Percentiles rank a stretch among this genome's conserved stretches.
Evolutionary conservation across 2,329 filamentous ascomycete species (phyloP).

Genomic region (Ophiocordyceps camponoti-rufipedis): DNA sequence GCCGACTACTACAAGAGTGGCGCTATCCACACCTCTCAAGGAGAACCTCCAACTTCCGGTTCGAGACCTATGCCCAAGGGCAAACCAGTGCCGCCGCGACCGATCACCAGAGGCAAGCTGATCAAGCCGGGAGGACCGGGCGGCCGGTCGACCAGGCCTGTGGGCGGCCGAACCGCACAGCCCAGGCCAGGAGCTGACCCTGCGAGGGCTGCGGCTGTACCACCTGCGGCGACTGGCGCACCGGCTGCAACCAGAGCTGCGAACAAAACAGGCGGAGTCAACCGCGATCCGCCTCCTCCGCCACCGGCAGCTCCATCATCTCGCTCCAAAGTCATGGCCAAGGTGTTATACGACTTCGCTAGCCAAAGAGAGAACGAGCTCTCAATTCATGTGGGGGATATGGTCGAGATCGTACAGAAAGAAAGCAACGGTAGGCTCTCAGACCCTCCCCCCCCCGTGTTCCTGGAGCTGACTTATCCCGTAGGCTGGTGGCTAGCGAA

Average conservation of each 20-base stretch:
- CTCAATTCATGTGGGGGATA: conserved; percentile 57
- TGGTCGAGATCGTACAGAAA: conserved; percentile 83
- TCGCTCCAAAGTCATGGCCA: conserved; percentile 57
- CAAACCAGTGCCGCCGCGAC: conserved; percentile 71
- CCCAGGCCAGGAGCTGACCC: conserved; percentile 17
- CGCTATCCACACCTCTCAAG: conserved; percentile 68
- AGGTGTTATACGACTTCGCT: conserved; percentile 81
- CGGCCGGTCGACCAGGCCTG: conserved; percentile 58
- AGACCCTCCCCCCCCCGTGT: background rate
- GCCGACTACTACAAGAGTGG: conserved; percentile 90
- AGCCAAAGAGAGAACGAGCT: conserved; percentile 77
- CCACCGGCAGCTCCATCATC: conserved; percentile 46
- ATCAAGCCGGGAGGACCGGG: conserved; percentile 79
- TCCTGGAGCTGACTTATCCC: conserved; percentile 13
- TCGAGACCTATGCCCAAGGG: conserved; percentile 75
- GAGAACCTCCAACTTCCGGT: conserved; percentile 65
- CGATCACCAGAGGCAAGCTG: conserved; percentile 84
- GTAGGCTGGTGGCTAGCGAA: conserved; percentile 93
- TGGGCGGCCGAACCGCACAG: conserved; percentile 26
- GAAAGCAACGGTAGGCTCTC: conserved; percentile 70
- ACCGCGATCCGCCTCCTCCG: conserved; percentile 43
- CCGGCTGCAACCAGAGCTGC: conserved; percentile 5
- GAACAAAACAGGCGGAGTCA: conserved; percentile 31
- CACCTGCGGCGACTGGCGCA: background rate
- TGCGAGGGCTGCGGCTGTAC: background rate